phyloP scores from a whole-genome alignment of 176 grass and related monocot species.

The Zizania latifolia region DNA sequence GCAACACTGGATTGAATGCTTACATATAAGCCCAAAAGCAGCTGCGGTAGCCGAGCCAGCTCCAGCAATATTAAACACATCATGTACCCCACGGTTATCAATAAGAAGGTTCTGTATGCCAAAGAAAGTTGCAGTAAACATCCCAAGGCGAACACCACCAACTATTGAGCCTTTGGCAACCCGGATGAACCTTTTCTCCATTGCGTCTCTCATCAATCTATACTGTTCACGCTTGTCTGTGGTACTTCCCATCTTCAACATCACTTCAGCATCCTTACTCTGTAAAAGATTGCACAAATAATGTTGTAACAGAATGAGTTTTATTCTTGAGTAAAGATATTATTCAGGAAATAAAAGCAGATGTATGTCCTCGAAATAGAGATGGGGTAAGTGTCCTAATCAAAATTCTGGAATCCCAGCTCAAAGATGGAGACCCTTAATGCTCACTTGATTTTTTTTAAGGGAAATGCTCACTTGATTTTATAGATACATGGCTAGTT shows the following conservation, averaged over 20 bases:
- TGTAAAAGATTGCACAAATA: constrained; percentile 28
- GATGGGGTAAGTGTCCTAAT: neutral
- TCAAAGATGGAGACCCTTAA: neutral
- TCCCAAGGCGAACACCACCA: constrained; percentile 69
- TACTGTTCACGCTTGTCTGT: constrained; percentile 92
- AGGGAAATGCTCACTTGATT: neutral
- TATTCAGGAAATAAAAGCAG: neutral
- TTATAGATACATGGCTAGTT: neutral
- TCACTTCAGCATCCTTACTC: constrained; percentile 98
- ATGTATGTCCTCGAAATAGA: neutral
- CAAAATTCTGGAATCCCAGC: neutral
- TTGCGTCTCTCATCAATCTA: constrained; percentile 94
- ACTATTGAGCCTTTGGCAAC: constrained; percentile 73
- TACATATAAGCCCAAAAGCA: constrained; percentile 80
- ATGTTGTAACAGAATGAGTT: constrained; percentile 1
- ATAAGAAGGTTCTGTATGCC: constrained; percentile 71
- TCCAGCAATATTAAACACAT: constrained; percentile 68
- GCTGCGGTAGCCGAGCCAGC: constrained; percentile 73
- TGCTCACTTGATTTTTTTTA: neutral
- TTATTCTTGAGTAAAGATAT: neutral
- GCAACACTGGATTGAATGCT: constrained; percentile 9
- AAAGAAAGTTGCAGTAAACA: constrained; percentile 82
- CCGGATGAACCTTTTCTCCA: constrained; percentile 81
- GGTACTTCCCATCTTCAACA: constrained; percentile 95
- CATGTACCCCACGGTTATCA: constrained; percentile 63